Base-by-base conservation (phyloP, 148 eudicot genomes). In the Vaccinium vitisidaea region DNA sequence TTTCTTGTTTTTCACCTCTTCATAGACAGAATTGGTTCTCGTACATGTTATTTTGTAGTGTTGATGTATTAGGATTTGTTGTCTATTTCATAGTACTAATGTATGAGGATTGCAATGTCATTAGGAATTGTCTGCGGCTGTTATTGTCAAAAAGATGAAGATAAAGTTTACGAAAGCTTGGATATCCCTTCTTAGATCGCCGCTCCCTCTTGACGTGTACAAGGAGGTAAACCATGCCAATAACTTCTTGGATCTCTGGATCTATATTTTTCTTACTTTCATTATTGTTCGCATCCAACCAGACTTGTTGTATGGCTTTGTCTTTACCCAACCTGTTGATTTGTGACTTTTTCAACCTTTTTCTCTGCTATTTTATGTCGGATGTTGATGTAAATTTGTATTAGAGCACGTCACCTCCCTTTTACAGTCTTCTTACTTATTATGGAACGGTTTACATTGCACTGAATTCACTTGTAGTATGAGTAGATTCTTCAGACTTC, bases 161-260 rank as follows among this genome's bases (percentile, higher is more conserved):
- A 73, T 79, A 75, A 97, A 94, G 90, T 95, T 94, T 78, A 89
- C 94, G 46, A 93, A 90, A 88, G 96, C 98, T 76, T 97, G 99
- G 99, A 90, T 93, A 88, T 90, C 98, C 79, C 93, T 97, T 83
- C 94, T 97, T 74, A 86, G 92, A 88, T 85, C 94, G 84, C 89
- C 94, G 14, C 94, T 97, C 80, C 95, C 99, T 75, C 91, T 97
- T 88, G 95, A 95, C 77, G 95, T 93, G 76, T 97, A 95, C 92
- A 97, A 95, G 87, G 98, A 97, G 94, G 99, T 95, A 91, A 89
- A 73, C 43, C 77, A 25, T 27, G 70, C 46, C 10, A 71, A 12
- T 75, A n/a, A 63, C n/a, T 18, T 46, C 65, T 52, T 76, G 63
- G 12, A 9, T 2, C 27, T 74, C 75, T 73, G 15, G 16, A 81